These are phyloP conservation scores for Fusarium devonianum DNA, from an alignment of 2,329 filamentous ascomycete species.

Conservation along the genomic window DNA sequence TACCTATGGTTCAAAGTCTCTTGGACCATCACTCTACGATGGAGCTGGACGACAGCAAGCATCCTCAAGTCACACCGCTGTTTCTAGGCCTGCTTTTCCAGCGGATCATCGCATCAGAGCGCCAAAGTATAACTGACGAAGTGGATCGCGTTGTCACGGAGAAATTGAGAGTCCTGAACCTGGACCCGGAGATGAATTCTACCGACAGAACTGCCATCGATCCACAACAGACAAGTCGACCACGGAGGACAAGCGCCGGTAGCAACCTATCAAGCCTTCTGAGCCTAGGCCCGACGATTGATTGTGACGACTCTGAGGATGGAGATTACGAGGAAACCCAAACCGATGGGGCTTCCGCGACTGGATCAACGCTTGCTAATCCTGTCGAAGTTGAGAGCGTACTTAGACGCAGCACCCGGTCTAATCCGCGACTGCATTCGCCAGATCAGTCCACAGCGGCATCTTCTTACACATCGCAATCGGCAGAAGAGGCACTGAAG, in stretches of 20 bases:
- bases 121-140: neutral
- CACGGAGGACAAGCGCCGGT: neutral
- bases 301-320: slow-evolving; percentile 12
- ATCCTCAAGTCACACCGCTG: slow-evolving; percentile 11
- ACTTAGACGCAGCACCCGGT: neutral
- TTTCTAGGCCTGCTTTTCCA: slow-evolving; percentile 20
- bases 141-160: slow-evolving; percentile 8
- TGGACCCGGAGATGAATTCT: neutral
- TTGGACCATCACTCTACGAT: neutral
- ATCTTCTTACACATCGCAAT: neutral
- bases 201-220: neutral
- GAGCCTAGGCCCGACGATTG: neutral
- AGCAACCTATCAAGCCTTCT: neutral
- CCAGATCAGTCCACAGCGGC: too few relatives aligned
- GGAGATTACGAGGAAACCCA: slow-evolving; percentile 5
- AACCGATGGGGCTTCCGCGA: neutral
- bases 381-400: neutral
- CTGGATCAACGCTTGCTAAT: neutral
- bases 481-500: neutral
- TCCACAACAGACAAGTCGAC: neutral
- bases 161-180: neutral
- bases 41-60: slow-evolving; percentile 2
- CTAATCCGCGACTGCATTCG: neutral
- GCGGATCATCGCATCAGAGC: slow-evolving; percentile 6
- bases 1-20: slow-evolving; percentile 5